These are phyloP conservation scores for Symbiodinium pilosum DNA, from an alignment of 73 alveolate species.

Conservation along the genomic window DNA sequence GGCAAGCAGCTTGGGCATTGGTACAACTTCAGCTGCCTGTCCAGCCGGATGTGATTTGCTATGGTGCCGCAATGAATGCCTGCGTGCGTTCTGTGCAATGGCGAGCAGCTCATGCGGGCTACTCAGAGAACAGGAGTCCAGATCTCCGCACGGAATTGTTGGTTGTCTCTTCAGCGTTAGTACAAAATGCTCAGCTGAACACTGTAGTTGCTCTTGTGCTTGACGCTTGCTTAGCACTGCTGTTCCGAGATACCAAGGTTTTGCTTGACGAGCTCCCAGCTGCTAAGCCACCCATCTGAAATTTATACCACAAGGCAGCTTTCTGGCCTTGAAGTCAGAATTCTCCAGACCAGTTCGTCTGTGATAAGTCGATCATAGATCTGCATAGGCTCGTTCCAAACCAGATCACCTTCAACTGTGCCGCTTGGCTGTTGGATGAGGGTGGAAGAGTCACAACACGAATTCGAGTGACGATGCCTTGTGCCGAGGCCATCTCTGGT, in stretches of 20 bases:
- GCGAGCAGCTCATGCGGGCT: not conserved
- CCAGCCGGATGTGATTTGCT: slow-evolving; percentile 4
- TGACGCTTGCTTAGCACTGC: too few relatives aligned
- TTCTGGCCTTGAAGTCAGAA: not conserved
- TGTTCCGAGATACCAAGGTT: not conserved
- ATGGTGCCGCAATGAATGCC: not conserved
- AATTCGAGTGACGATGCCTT: too few relatives aligned
- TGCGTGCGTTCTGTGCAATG: not conserved
- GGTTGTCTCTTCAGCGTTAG: not conserved
- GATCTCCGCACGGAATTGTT: too few relatives aligned
- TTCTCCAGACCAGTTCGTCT: too few relatives aligned
- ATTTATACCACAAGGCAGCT: too few relatives aligned
- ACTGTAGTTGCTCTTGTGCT: too few relatives aligned
- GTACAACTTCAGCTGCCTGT: not conserved
- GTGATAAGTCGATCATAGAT: too few relatives aligned
- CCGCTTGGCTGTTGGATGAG: not conserved
- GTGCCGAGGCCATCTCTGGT: not conserved
- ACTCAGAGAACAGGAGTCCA: not conserved
- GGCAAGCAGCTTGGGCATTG: not conserved
- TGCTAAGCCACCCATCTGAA: not conserved
- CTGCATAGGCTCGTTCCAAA: not conserved
- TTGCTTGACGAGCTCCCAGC: not conserved
- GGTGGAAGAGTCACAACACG: too few relatives aligned
- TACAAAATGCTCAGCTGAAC: too few relatives aligned
- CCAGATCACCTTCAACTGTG: not conserved